phyloP scores from a whole-genome alignment of 805 yeast species.

The Ogataea pini region DNA sequence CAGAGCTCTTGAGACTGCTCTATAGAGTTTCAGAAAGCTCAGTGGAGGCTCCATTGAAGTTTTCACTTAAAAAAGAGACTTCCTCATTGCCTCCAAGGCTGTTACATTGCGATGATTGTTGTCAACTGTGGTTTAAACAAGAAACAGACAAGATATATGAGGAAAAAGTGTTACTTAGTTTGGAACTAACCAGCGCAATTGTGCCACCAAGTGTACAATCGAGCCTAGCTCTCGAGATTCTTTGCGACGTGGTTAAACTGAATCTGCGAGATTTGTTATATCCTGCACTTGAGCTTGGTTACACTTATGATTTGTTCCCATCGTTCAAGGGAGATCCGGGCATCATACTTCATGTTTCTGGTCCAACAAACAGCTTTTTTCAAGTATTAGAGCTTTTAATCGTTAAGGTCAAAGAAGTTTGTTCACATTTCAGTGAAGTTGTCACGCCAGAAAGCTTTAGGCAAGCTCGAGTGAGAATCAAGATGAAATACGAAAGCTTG shows the following conservation, averaged over 20 bases:
- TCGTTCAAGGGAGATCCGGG: constrained; percentile 56
- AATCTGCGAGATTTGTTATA: constrained; percentile 46
- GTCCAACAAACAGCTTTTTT: constrained; percentile 45
- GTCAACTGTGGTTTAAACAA: constrained; percentile 55
- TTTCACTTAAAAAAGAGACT: constrained; percentile 33
- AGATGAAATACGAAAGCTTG: constrained; percentile 49
- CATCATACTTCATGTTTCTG: constrained; percentile 52
- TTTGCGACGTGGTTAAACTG: constrained; percentile 48
- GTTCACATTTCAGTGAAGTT: constrained; percentile 8
- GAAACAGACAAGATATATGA: constrained; percentile 34
- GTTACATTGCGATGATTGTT: constrained; percentile 33
- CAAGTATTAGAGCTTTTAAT: constrained; percentile 38
- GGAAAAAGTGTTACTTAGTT: constrained; percentile 42
- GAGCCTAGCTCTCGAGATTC: constrained; percentile 53
- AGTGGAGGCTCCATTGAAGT: constrained; percentile 34
- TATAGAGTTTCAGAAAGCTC: constrained; percentile 30
- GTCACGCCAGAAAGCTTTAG: constrained; percentile 41
- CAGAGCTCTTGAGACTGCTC: constrained; percentile 26
- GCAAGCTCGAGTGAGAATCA: constrained; percentile 47
- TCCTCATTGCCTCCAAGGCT: constrained; percentile 38
- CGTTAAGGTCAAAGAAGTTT: constrained; percentile 31
- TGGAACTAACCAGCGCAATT: constrained; percentile 43
- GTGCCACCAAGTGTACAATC: constrained; percentile 38
- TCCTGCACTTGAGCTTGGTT: constrained; percentile 55
- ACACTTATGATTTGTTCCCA: constrained; percentile 56